Evolutionary conservation across 2,329 filamentous ascomycete species (phyloP).

Genomic region (Cytospora mali): DNA sequence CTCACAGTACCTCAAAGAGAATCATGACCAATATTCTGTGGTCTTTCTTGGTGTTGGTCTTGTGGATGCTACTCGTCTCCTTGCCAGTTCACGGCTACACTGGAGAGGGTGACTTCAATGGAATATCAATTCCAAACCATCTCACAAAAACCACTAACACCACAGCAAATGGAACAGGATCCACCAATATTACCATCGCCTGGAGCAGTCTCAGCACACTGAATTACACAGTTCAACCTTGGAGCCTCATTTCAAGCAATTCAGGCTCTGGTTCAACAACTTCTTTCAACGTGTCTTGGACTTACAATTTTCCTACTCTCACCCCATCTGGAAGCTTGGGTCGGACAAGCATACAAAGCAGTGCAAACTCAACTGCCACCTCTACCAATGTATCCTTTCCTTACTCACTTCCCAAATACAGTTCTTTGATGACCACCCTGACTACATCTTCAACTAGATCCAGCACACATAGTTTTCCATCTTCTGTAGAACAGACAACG

Average conservation of each 20-base stretch:
- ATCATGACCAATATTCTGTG: neutral
- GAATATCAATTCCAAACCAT: neutral
- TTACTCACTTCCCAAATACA: neutral
- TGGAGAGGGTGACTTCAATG: neutral
- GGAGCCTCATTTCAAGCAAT: neutral
- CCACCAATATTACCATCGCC: neutral
- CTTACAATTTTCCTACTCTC: neutral
- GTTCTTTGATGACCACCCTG: neutral
- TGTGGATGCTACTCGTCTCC: neutral
- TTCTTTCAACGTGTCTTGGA: neutral
- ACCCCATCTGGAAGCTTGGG: neutral
- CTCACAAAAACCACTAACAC: neutral
- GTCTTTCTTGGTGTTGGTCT: neutral
- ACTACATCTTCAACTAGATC: neutral
- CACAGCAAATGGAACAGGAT: neutral
- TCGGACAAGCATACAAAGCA: neutral
- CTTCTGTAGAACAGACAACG: too few species aligned
- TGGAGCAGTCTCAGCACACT: neutral
- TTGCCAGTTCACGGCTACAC: neutral
- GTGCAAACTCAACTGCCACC: neutral
- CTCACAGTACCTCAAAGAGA: too few species aligned
- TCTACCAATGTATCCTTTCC: neutral
- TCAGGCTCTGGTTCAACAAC: neutral
- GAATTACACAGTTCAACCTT: neutral
- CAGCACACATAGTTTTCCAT: too few species aligned